Base-by-base conservation (phyloP, 176 grass and related monocot species). In the Juncus inflexus region DNA sequence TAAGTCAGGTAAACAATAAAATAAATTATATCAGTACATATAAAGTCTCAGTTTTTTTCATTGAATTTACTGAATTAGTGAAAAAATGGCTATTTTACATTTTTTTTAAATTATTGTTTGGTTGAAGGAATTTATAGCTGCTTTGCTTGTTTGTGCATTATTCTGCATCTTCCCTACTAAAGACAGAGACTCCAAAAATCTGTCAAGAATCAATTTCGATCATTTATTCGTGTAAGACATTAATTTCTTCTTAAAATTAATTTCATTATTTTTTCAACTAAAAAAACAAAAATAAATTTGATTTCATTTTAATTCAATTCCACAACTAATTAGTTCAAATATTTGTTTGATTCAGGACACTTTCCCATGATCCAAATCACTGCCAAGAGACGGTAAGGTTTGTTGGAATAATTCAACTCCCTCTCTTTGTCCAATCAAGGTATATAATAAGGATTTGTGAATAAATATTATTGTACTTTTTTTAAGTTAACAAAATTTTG, bases 91-190 rank as follows among this genome's bases (percentile, higher is more conserved):
- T 28, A 28, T 28, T 28, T 28, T 28, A 28, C 19, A 10, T 8
- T 60, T 51, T 37, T 10, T 40, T 62, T 8, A 16, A 55, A 16
- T 66, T 65, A 11, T 35, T 54, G 14, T 39, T 53, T 43, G 52
- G 35, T 75, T 35, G 39, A 68, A 83, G 84, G 91, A 96, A 76
- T 68, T 96, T 6, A 70, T 73, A 67, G 74, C 79, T 40, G 83
- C 84, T 79, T 77, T 96, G 61, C 91, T 96, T 51, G 64, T 84
- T 28, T 96, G 84, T 69, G 73, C 91, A 63, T 76, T 96, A 35
- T 90, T 96, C 75, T 96, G 91, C 72, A 49, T 96, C 52, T 96
- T 96, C 74, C 84, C 87, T 45, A 88, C 84, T 47, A 74, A 64
- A 4, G 67, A 62, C 36, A 87, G 91, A 73, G 39, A 0, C 60